Evolutionary conservation across 305 asterid genomes (phyloP), one percentile per base, ranked within the genome.

Genomic region (Fraxinus floribunda): DNA sequence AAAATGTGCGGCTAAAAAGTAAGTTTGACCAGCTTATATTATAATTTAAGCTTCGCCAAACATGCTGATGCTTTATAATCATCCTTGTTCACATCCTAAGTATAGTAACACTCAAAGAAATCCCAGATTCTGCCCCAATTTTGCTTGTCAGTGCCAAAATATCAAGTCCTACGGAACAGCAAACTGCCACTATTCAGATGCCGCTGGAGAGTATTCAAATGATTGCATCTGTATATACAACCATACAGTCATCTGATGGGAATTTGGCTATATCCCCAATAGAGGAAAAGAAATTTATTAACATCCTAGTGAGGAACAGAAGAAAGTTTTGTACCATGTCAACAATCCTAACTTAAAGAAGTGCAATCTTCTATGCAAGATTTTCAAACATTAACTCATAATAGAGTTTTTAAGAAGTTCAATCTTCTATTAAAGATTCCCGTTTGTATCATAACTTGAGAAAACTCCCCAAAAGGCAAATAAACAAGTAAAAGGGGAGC

Each of bases 361-460:
- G 79, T 20, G 26, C 62, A 71, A 52, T 72, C 76, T 77, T 60
- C 34, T 76, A 72, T 11, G 15, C 30, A 52, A 79, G 64, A 82
- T 41, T 46, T 62, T 64, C 34, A 72, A 29, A 68, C 38, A 26
- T 29, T 66, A 26, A 66, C 36, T 34, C 38, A 70, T 2, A 68
- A 18, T 3, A 36, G 35, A 41, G 24, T 5, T 75, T 46, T 35
- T 22, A 32, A 22, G 38, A 80, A 60, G 34, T 62, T 55, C 44
- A 34, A 68, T 57, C 77, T 74, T 20, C 64, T 55, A 26, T 36
- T 68, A 68, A 76, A 16, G 39, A 39, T 44, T 39, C 7, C 44
- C 79, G n/a, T 15, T 34, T 0, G 11, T 11, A 82, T 32, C 74
- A 68, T 13, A 24, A 46, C 44, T 18, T 71, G 32, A 26, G 49